Conservation (phyloP, 768 basidiomycete species). For the Kwoniella newhampshirensis region DNA sequence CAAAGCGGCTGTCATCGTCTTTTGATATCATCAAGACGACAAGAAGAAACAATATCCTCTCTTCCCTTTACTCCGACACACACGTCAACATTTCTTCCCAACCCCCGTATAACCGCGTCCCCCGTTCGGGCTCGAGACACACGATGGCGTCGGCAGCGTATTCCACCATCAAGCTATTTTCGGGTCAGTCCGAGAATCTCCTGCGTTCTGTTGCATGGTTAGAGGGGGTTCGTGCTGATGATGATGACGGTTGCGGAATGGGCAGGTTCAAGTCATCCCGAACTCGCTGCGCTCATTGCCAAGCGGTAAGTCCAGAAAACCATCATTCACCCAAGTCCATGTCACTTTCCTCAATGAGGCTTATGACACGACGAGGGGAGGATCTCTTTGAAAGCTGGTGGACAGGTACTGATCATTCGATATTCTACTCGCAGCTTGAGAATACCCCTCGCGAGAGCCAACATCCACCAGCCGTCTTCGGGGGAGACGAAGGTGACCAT, state of each 20-base stretch:
- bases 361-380: no score
- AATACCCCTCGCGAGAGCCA: conserved; percentile 63
- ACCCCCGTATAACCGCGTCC: no score
- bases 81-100: no score
- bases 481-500: conserved; percentile 96
- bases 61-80: no score
- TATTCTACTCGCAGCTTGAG: conserved; percentile 90
- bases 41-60: no score
- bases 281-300: conserved; percentile 91
- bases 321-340: no score
- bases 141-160: conserved; percentile 52
- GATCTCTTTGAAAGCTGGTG: no score
- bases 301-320: conserved; percentile 82
- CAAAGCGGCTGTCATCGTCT: no score
- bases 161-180: conserved; percentile 55
- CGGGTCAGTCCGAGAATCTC: conserved; percentile 48
- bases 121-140: background rate
- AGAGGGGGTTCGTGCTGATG: background rate
- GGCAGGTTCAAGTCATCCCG: conserved; percentile 93
- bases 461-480: conserved; percentile 71
- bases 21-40: no score
- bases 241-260: background rate
- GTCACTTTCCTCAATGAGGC: no score
- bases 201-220: background rate
- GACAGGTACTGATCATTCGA: no score